Evolutionary conservation across 1,284 basidiomycete species (phyloP).

Genomic region (Malassezia sp.): DNA sequence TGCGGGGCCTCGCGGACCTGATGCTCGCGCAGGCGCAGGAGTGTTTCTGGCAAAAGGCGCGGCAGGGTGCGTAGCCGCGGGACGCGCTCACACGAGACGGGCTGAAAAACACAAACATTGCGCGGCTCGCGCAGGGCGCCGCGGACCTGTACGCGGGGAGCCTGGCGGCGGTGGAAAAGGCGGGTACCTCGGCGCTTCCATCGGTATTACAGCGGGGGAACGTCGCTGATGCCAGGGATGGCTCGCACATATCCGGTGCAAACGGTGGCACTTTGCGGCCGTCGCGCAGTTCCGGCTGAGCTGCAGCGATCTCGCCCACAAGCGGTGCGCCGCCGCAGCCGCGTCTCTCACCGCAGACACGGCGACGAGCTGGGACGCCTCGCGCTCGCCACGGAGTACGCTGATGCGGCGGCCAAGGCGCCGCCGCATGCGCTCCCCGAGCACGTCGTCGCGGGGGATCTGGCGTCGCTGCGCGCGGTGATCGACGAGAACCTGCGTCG

Average conservation of each 20-base stretch:
- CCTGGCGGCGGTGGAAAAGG: constrained; percentile 7
- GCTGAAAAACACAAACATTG: constrained; percentile 72
- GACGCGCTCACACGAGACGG: constrained; percentile 48
- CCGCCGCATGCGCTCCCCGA: constrained; percentile 57
- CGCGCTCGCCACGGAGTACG: constrained; percentile 47
- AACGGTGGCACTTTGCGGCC: constrained; percentile 73
- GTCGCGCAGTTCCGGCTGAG: constrained; percentile 82
- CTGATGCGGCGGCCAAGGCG: constrained; percentile 64
- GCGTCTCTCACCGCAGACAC: no score
- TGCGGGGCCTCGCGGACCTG: constrained; percentile 61
- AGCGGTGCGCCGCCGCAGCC: no score
- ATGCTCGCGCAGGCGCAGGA: constrained; percentile 93
- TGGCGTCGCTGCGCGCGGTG: constrained; percentile 60
- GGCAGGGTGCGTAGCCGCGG: constrained; percentile 53
- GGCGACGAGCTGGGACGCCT: constrained; percentile 38
- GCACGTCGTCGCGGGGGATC: constrained; percentile 18
- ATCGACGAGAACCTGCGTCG: constrained; percentile 53
- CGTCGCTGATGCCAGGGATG: no score
- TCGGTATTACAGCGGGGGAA: no score
- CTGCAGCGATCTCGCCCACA: constrained; percentile 75
- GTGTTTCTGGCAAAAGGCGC: constrained; percentile 88
- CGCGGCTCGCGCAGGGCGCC: constrained; percentile 69
- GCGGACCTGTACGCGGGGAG: constrained; percentile 28
- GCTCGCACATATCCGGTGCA: constrained; percentile 70
- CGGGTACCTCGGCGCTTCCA: constrained; percentile 14